Percentiles rank a stretch among this genome's conserved stretches.
Conservation (phyloP, 805 yeast species). For the Ogataea nonfermentans region DNA sequence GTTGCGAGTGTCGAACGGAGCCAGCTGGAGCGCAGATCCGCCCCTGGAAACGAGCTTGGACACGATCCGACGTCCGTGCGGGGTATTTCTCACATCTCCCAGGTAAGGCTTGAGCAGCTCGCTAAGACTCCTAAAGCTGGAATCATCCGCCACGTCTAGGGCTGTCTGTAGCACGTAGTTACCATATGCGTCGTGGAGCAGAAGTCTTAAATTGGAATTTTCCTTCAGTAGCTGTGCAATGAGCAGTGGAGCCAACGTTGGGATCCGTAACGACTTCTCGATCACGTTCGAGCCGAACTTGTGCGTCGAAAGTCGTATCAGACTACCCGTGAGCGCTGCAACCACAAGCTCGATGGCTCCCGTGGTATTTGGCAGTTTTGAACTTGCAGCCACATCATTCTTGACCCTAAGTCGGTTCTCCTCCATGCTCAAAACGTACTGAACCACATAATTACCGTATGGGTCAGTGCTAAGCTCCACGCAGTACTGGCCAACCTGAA, state of each 20-base stretch:
- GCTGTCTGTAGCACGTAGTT: slow-evolving; percentile 60
- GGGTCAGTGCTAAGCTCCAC: slow-evolving; percentile 80
- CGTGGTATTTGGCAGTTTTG: slow-evolving; percentile 30
- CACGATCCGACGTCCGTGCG: slow-evolving; percentile 93
- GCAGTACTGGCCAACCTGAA: slow-evolving; percentile 66
- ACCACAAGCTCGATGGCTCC: slow-evolving; percentile 31
- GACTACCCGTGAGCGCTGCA: slow-evolving; percentile 28
- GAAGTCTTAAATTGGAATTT: slow-evolving; percentile 35
- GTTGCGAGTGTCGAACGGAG: slow-evolving; percentile 6
- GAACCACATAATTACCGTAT: slow-evolving; percentile 95
- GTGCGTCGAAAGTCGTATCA: slow-evolving; percentile 48
- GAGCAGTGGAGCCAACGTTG: slow-evolving; percentile 44
- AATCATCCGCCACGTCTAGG: slow-evolving; percentile 51
- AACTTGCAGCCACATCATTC: slow-evolving; percentile 24
- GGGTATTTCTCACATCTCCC: slow-evolving; percentile 80
- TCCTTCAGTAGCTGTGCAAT: slow-evolving; percentile 42
- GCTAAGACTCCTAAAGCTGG: slow-evolving; percentile 54
- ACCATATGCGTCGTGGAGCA: slow-evolving; percentile 58
- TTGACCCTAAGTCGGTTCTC: slow-evolving; percentile 33
- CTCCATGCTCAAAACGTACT: slow-evolving; percentile 65
- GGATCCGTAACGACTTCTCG: slow-evolving; percentile 52
- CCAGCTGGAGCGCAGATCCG: slow-evolving; percentile 22
- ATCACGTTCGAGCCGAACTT: slow-evolving; percentile 62
- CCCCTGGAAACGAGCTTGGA: slow-evolving; percentile 48
- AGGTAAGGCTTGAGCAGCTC: slow-evolving; percentile 68